Percentiles rank a stretch among this genome's conserved stretches.
These are phyloP conservation scores for Flagelloscypha sp. DNA, from an alignment of 768 basidiomycete genomes.

Conservation along the genomic window DNA sequence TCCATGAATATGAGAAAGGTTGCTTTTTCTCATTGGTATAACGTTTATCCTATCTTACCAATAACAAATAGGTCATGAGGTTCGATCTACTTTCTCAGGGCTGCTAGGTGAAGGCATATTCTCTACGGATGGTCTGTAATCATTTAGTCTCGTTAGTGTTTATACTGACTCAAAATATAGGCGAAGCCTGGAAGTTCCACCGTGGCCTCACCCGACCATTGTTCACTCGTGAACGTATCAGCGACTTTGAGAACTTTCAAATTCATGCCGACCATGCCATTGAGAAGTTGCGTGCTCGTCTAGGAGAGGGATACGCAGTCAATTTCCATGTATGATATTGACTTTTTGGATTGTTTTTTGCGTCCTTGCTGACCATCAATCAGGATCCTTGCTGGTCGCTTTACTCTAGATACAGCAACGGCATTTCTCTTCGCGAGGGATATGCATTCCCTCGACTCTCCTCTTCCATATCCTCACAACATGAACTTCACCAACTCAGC, in stretches of 20 bases:
- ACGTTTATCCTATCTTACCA: too few species aligned
- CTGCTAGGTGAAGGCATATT: too few species aligned
- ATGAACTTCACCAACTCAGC: conserved; percentile 6
- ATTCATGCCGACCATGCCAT: conserved; percentile 22
- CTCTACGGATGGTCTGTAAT: too few species aligned
- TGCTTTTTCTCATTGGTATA: conserved; percentile 1
- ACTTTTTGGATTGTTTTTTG: too few species aligned
- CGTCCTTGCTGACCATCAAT: neutral
- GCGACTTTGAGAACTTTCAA: conserved; percentile 28
- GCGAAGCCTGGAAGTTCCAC: conserved; percentile 33
- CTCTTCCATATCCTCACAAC: conserved; percentile 22
- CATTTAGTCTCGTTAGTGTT: too few species aligned
- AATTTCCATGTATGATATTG: conserved; percentile 26
- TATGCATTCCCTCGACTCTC: conserved; percentile 22
- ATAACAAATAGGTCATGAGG: too few species aligned
- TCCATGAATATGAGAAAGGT: conserved; percentile 34
- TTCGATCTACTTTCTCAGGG: too few species aligned
- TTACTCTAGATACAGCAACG: conserved; percentile 33
- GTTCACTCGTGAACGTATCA: conserved; percentile 26
- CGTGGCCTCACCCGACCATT: conserved; percentile 31
- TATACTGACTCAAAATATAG: too few species aligned
- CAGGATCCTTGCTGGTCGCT: conserved; percentile 26
- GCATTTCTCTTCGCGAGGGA: conserved; percentile 31
- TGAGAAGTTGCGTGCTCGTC: conserved; percentile 18
- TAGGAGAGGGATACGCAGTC: conserved; percentile 22